A percentile compares a stretch with the other conserved stretches of the same genome.
Conservation (phyloP, 495 filamentous ascomycete species). For the Neurospora pannonica region DNA sequence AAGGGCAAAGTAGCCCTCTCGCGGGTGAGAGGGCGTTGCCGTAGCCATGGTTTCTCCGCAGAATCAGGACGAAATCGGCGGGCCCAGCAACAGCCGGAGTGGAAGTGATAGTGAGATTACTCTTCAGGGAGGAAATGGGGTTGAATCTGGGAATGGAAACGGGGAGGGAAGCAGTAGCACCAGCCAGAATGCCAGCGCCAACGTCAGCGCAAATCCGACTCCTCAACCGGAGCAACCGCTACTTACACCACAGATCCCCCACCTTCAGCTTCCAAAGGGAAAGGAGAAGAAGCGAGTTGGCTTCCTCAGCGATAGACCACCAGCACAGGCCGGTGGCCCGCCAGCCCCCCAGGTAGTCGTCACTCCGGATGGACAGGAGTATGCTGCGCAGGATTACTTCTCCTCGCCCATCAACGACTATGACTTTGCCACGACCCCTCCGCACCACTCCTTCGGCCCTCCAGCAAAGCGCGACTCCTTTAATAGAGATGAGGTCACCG, state of each 20-base stretch:
- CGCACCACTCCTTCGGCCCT: neutral
- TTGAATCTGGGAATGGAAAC: neutral
- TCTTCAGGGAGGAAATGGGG: neutral
- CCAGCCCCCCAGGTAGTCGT: neutral
- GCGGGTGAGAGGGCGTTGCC: neutral
- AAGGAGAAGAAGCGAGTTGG: slow-evolving; percentile 27
- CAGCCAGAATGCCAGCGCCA: neutral
- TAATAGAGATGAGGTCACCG: slow-evolving; percentile 15
- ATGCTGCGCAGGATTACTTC: slow-evolving; percentile 14
- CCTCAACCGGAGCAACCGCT: neutral
- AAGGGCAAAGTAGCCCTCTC: neutral
- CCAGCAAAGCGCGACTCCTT: slow-evolving; percentile 14
- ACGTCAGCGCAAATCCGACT: neutral
- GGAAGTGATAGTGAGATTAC: neutral
- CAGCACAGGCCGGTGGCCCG: neutral
- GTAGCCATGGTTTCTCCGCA: neutral
- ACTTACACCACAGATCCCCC: neutral
- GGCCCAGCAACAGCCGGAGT: neutral
- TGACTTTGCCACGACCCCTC: slow-evolving; percentile 2
- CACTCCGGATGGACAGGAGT: slow-evolving; percentile 7
- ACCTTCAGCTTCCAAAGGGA: slow-evolving; percentile 6
- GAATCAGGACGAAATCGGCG: neutral
- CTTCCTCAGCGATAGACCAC: slow-evolving; percentile 11
- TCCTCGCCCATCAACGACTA: slow-evolving; percentile 9
- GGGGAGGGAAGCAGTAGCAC: neutral